These are phyloP conservation scores for Penicillium samsonianum DNA, from an alignment of 495 filamentous ascomycete genomes.

Conservation along the genomic window DNA sequence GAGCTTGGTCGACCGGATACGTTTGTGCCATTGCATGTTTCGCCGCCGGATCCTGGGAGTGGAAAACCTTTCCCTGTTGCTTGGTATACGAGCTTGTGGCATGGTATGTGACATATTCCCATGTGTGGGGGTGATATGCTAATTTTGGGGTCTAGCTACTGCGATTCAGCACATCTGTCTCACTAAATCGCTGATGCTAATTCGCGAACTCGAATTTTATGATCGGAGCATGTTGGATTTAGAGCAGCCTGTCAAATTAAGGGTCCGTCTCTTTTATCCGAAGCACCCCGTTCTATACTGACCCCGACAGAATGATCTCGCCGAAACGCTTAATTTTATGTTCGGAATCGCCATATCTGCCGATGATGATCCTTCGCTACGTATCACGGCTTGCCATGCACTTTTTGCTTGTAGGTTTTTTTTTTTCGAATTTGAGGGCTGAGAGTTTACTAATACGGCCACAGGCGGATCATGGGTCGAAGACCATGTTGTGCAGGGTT, in stretches of 20 bases:
- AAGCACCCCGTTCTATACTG: not conserved
- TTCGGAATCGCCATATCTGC: slow-evolving; percentile 44
- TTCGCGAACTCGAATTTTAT: slow-evolving; percentile 26
- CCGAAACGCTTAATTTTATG: slow-evolving; percentile 36
- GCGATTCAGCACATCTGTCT: slow-evolving; percentile 45
- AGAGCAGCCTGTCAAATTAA: slow-evolving; percentile 21
- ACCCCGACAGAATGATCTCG: slow-evolving; percentile 27
- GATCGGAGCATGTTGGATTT: slow-evolving; percentile 9
- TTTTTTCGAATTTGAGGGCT: not conserved
- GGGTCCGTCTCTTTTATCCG: slow-evolving; percentile 25
- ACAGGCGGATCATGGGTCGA: slow-evolving; percentile 41
- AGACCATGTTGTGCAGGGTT: slow-evolving; percentile 24
- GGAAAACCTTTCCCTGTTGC: slow-evolving; percentile 43
- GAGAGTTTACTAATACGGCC: not conserved
- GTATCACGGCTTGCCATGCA: slow-evolving; percentile 45
- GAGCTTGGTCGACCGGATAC: slow-evolving; percentile 33
- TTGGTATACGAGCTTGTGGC: slow-evolving; percentile 40
- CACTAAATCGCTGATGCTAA: slow-evolving; percentile 39
- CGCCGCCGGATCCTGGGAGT: slow-evolving; percentile 27
- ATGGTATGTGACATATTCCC: slow-evolving; percentile 29
- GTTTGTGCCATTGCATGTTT: slow-evolving; percentile 41
- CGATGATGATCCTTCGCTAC: slow-evolving; percentile 41
- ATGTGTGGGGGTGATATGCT: not conserved
- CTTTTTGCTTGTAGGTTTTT: slow-evolving; percentile 42
- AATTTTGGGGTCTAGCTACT: slow-evolving; percentile 28